Base-by-base conservation (phyloP, 1,284 basidiomycete genomes). In the Vanrija sp. region DNA sequence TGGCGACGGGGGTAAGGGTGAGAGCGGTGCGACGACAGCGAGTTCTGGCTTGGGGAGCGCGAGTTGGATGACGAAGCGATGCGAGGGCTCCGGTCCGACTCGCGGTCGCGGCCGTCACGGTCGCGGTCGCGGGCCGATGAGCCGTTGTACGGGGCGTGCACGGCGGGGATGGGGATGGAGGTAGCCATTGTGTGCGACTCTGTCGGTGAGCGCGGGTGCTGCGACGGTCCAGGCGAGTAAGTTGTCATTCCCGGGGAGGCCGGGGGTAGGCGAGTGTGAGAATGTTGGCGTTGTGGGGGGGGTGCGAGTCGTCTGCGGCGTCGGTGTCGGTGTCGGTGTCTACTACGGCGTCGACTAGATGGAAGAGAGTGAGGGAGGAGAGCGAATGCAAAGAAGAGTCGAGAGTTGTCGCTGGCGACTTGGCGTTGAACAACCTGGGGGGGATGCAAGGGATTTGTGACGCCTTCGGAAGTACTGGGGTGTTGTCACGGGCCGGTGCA, bases 151-250 rank as follows among this genome's bases (percentile, higher is more conserved):
- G 35, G 23, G 36, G 35, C 53, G 49, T 47, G 47, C 43, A 47
- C 56, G 18, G 45, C 27, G 12, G 53, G 49, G 49, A 54, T 55
- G 45, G 53, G 52, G n/a, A 54, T 52, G 24, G 56, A 57, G 35
- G 49, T 57, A 15, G 52, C 44, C 50, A 49, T 49, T 19, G n/a
- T 37, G 41, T 46, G 37, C 46, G 45, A 35, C 31, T 47, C 42
- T 36, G 36, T 43, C 15, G 46, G 51, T 36, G 52, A 49, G 18
- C 36, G 35, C 23, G 23, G 25, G 16, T 31, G 14, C 15, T 46
- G 45, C 19, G 39, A 41, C 22, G 45, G 31, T 20, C 15, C 23
- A 12, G 49, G 47, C 27, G 52, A 54, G 16, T 23, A 15, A 27
- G 48, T n/a, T n/a, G n/a, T 49, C 48, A 49, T 43, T 31, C 31